phyloP scores from a whole-genome alignment of 2,329 filamentous ascomycete genomes.

The Fusarium sulawesiense region DNA sequence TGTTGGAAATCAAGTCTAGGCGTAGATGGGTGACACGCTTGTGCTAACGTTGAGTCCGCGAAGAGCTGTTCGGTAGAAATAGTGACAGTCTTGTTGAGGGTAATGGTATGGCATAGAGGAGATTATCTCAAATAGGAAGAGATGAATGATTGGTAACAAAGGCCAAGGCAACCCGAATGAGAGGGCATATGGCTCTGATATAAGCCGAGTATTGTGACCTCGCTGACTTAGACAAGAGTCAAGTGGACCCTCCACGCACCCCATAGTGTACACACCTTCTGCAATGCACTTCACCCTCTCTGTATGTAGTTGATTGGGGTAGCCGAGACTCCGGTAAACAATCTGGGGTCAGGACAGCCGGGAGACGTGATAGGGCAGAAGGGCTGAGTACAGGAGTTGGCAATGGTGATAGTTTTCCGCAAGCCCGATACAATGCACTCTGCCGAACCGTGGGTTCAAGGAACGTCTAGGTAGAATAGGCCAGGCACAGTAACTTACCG shows the following conservation, averaged over 20 bases:
- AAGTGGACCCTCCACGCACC: conserved; percentile 45
- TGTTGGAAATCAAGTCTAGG: conserved; percentile 56
- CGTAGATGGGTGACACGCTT: conserved; percentile 79
- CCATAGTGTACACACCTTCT: conserved; percentile 17
- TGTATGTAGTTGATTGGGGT: conserved; percentile 2
- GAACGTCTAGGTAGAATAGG: conserved; percentile 25
- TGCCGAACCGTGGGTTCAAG: conserved; percentile 42
- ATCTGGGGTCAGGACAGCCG: conserved; percentile 21
- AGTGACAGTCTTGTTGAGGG: conserved; percentile 89
- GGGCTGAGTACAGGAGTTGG: conserved; percentile 3
- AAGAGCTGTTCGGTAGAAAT: conserved; percentile 91
- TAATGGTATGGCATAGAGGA: conserved; percentile 80
- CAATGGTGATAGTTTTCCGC: conserved; percentile 39
- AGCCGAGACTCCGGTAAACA: conserved; percentile 20
- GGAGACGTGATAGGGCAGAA: conserved; percentile 33
- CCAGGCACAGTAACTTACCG: conserved; percentile 42
- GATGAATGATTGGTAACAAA: conserved; percentile 20
- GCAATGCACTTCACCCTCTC: conserved; percentile 19
- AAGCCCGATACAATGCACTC: conserved; percentile 37
- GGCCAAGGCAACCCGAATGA: conserved; percentile 9
- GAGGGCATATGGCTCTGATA: conserved; percentile 43
- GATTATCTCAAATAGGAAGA: conserved; percentile 19
- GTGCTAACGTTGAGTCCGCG: conserved; percentile 87
- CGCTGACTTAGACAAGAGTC: conserved; percentile 48
- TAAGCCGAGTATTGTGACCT: conserved; percentile 44